A percentile compares a stretch with the other conserved stretches of the same genome.
These are phyloP conservation scores for Crucibulum laeve DNA, from an alignment of 768 basidiomycete genomes.

Conservation along the genomic window DNA sequence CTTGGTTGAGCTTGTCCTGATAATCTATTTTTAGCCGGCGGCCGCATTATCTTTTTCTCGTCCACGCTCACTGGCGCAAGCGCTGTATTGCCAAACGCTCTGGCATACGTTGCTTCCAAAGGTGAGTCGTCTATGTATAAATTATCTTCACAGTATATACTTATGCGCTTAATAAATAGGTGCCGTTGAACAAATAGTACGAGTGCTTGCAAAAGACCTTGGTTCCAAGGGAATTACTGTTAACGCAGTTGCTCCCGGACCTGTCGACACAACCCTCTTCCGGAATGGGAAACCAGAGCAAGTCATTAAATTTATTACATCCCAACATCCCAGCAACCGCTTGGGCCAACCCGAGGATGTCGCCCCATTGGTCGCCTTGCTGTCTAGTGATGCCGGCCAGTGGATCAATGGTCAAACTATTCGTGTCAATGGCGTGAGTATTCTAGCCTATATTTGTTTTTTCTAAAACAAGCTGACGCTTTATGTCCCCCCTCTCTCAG, in stretches of 20 bases:
- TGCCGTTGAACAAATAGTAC: slow-evolving; percentile 54
- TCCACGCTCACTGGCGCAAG: slow-evolving; percentile 42
- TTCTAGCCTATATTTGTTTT: not conserved
- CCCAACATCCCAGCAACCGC: slow-evolving; percentile 40
- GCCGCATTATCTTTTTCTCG: slow-evolving; percentile 56
- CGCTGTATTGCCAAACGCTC: slow-evolving; percentile 38
- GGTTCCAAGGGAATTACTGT: slow-evolving; percentile 49
- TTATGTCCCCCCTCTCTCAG: not conserved
- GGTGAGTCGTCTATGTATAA: slow-evolving; percentile 11
- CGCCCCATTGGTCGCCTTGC: slow-evolving; percentile 46
- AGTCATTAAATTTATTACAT: slow-evolving; percentile 39
- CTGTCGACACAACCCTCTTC: slow-evolving; percentile 53
- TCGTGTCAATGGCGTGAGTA: slow-evolving; percentile 54
- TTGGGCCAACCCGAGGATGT: slow-evolving; percentile 50
- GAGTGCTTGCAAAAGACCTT: slow-evolving; percentile 56
- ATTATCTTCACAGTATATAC: not conserved
- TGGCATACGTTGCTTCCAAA: slow-evolving; percentile 52
- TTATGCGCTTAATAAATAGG: slow-evolving; percentile 12
- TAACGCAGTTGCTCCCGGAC: slow-evolving; percentile 53
- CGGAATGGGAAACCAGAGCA: slow-evolving; percentile 45
- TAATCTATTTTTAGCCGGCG: slow-evolving; percentile 32
- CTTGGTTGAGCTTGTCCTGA: not conserved
- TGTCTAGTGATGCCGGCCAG: slow-evolving; percentile 45
- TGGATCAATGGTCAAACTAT: slow-evolving; percentile 60
- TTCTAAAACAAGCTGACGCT: not conserved